These are phyloP conservation scores for Hypoxylon sp. DNA, from an alignment of 2,329 filamentous ascomycete species.

Conservation along the genomic window DNA sequence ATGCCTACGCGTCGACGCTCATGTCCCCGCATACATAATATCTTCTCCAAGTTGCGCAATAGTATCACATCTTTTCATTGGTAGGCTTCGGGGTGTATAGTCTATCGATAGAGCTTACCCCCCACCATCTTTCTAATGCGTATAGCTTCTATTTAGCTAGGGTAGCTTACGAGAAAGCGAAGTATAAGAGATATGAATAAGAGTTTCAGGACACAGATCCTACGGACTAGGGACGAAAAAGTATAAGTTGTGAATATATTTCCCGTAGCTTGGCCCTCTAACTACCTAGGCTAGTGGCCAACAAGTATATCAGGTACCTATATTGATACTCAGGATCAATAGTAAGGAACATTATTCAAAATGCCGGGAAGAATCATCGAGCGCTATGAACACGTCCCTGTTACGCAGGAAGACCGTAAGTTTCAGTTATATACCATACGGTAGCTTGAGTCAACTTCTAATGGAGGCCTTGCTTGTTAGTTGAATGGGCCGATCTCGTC, in stretches of 20 bases:
- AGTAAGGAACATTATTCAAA: slow-evolving; percentile 20
- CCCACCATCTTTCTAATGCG: slow-evolving; percentile 19
- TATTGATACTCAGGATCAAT: slow-evolving; percentile 18
- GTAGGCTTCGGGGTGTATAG: slow-evolving; percentile 31
- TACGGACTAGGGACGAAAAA: neutral
- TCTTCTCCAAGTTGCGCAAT: slow-evolving; percentile 42
- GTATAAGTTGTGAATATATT: slow-evolving; percentile 27
- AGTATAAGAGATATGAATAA: slow-evolving; percentile 34
- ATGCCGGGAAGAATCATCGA: slow-evolving; percentile 52
- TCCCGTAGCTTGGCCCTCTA: slow-evolving; percentile 4
- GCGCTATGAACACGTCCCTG: slow-evolving; percentile 52
- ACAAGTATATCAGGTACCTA: slow-evolving; percentile 5
- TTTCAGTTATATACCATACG: neutral
- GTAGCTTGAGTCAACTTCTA: neutral
- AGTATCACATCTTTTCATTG: slow-evolving; percentile 31
- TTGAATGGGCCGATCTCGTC: slow-evolving; percentile 52
- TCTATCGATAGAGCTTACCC: slow-evolving; percentile 37
- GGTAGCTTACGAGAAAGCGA: neutral
- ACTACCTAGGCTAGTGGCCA: neutral
- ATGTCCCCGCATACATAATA: slow-evolving; percentile 40
- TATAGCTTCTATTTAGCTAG: slow-evolving; percentile 21
- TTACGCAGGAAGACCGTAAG: slow-evolving; percentile 52
- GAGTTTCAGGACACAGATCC: slow-evolving; percentile 11
- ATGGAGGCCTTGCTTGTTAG: slow-evolving; percentile 28
- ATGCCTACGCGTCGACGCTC: slow-evolving; percentile 15